Evolutionary conservation across 164 flowering plant species (phyloP).

Genomic region (Dillenia turbinata): DNA sequence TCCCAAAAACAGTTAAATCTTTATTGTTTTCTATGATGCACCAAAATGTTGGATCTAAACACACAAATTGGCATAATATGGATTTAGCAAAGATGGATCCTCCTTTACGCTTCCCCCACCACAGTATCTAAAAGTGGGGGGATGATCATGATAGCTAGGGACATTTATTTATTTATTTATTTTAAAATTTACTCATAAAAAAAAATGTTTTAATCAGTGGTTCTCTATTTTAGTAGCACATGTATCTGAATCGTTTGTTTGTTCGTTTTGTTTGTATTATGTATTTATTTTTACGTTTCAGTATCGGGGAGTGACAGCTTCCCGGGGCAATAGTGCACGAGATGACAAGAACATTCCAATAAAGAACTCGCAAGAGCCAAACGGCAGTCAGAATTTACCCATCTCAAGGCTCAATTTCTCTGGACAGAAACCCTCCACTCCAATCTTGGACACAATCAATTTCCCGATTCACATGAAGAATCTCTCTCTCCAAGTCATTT

Average conservation of each 20-base stretch:
- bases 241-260: neutral
- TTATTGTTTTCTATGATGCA: too few relatives aligned
- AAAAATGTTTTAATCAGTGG: too few relatives aligned
- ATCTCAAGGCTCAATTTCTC: conserved; percentile 11
- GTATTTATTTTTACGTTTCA: neutral
- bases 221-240: too few relatives aligned
- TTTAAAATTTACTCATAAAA: too few relatives aligned
- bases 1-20: too few relatives aligned
- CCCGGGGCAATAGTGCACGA: neutral
- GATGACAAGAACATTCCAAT: neutral
- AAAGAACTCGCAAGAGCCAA: neutral
- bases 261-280: neutral
- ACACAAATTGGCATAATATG: too few relatives aligned
- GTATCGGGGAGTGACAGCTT: conserved; percentile 7
- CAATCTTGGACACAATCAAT: conserved; percentile 28
- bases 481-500: conserved; percentile 21
- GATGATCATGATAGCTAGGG: too few relatives aligned
- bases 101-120: too few relatives aligned
- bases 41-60: too few relatives aligned
- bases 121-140: too few relatives aligned
- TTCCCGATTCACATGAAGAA: conserved; percentile 34
- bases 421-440: conserved; percentile 26
- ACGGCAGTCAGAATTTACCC: neutral
- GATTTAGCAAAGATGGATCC: too few relatives aligned
- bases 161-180: too few relatives aligned